These are phyloP conservation scores for Hirschfeldia incana DNA, from an alignment of 345 rosid species.

Conservation along the genomic window DNA sequence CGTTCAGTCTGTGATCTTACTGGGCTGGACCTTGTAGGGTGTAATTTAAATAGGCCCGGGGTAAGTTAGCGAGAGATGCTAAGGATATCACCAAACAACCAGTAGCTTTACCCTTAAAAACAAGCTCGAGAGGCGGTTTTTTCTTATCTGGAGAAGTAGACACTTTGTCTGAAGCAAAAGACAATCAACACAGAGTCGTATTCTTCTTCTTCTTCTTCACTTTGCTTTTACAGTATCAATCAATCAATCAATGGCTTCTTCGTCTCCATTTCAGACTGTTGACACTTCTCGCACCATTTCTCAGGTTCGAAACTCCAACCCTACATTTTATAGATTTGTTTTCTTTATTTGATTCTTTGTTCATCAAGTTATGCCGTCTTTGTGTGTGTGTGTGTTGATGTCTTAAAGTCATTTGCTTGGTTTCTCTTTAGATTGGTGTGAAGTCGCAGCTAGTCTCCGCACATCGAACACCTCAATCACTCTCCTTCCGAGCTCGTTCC, in stretches of 20 bases:
- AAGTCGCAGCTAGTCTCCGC: constrained; percentile 35
- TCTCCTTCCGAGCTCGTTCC: constrained; percentile 34
- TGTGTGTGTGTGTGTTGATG: neutral
- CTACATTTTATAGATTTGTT: neutral
- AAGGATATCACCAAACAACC: constrained; percentile 6
- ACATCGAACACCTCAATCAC: constrained; percentile 27
- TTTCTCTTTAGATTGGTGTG: constrained; percentile 36
- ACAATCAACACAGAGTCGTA: neutral
- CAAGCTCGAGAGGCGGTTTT: constrained; percentile 25
- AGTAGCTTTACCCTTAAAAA: constrained; percentile 15
- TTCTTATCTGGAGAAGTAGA: constrained; percentile 28
- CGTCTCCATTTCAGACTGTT: constrained; percentile 51
- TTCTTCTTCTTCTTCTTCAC: neutral
- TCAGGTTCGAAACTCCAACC: constrained; percentile 43
- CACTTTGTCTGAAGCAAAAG: constrained; percentile 14
- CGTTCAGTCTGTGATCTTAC: neutral
- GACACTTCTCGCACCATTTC: constrained; percentile 43
- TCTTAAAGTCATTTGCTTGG: constrained; percentile 13
- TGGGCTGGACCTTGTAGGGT: neutral
- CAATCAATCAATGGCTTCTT: constrained; percentile 52
- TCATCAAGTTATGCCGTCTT: neutral
- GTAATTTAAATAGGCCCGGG: constrained; percentile 10
- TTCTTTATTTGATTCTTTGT: neutral
- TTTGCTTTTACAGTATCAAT: neutral
- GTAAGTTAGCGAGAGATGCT: constrained; percentile 15